Evolutionary conservation across 352 stramenopile genomes (phyloP), one percentile per base, ranked within the genome.

Genomic region (Phytopythium montanum): DNA sequence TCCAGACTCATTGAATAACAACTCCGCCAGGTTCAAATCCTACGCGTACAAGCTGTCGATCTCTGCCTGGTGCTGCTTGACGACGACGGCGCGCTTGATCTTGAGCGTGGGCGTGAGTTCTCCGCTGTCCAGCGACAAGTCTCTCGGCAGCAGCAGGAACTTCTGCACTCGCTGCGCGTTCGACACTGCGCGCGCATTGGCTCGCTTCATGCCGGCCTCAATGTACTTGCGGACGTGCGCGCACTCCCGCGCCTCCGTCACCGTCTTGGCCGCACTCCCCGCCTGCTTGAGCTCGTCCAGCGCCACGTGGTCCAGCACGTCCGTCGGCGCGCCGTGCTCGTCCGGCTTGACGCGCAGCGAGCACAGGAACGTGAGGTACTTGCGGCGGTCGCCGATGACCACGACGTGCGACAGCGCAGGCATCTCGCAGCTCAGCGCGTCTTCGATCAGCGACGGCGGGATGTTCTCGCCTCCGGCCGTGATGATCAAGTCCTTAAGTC

Each of bases 51-150:
- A 75, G 26, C 54, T 31, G 29, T 96, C 88, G 66, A 97, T 97
- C 44, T 88, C 71, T n/a, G 87, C 69, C 3, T 54, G 58, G 76
- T 97, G 94, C 66, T 92, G 87, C 49, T 95, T 81, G 42, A 79
- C 65, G 18, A 96, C 85, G n/a, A 95, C 73, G 13, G 70, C 69
- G n/a, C 91, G 82, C 78, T 98, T 97, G 54, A 98, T 72, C 73
- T 98, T 98, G 64, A 98, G 76, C 53, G 92, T 98, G 2, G 92
- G 88, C 51, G 91, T 98, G 12, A 98, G 75, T 62, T 98, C 89
- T 34, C 89, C 90, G 9, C 70, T 85, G n/a, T 60, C 55, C 26
- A 95, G 81, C 36, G 75, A 88, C 57, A 98, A 96, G 61, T 96
- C 85, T 25, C 65, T 68, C 10, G 72, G 62, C 19, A 94, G 54